Percentiles rank a stretch among this genome's conserved stretches.
Conservation (phyloP, 2,329 filamentous ascomycete species). For the Diaporthe amygdali region DNA sequence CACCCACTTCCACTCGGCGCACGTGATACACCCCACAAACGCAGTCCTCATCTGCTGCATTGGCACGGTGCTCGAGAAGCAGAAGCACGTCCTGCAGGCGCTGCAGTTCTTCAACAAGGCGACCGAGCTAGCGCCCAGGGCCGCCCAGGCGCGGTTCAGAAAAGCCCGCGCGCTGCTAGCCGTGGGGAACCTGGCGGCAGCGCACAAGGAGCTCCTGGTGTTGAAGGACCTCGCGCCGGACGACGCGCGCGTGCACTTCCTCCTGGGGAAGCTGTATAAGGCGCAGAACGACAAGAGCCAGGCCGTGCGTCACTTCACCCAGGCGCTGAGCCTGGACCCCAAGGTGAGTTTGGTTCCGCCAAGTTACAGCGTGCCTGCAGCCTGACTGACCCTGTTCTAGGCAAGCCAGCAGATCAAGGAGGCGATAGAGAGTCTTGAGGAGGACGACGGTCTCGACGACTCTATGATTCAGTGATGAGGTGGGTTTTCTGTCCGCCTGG, state of each 20-base stretch:
- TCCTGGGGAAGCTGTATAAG: constrained; percentile 85
- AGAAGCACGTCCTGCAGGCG: constrained; percentile 80
- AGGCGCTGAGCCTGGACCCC: constrained; percentile 92
- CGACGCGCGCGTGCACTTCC: constrained; percentile 94
- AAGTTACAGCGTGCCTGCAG: too few species aligned
- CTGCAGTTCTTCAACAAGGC: constrained; percentile 83
- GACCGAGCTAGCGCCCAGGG: constrained; percentile 79
- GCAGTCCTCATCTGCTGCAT: constrained; percentile 92
- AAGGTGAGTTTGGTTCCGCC: constrained; percentile 67
- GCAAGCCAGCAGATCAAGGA: constrained; percentile 95
- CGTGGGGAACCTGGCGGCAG: constrained; percentile 71
- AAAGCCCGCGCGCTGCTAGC: constrained; percentile 88
- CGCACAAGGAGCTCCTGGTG: constrained; percentile 82
- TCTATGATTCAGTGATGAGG: constrained; percentile 62
- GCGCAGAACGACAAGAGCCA: constrained; percentile 73
- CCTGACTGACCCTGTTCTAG: constrained; percentile 48
- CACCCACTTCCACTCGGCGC: constrained; percentile 87
- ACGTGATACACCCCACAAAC: constrained; percentile 91
- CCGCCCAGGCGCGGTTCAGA: constrained; percentile 87
- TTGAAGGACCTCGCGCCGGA: constrained; percentile 91
- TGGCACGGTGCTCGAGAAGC: constrained; percentile 86
- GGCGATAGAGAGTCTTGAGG: constrained; percentile 90
- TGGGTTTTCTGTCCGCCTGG: not conserved
- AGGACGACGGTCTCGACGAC: constrained; percentile 74
- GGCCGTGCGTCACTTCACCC: constrained; percentile 94